phyloP scores from a whole-genome alignment of 2,329 filamentous ascomycete species.

The Alternaria sp. region DNA sequence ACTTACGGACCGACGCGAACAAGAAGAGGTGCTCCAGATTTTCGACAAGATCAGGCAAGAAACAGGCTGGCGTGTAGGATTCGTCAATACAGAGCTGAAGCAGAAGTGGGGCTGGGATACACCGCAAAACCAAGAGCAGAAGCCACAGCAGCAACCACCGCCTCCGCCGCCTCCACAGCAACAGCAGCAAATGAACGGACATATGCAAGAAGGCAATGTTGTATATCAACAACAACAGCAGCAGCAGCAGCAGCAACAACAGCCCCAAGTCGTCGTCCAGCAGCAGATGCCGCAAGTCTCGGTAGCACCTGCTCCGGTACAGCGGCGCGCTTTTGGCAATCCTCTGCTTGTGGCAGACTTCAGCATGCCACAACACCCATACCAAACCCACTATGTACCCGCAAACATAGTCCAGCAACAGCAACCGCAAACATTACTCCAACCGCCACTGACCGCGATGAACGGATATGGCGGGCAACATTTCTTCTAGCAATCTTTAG shows the following conservation, averaged over 20 bases:
- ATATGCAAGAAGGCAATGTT: constrained; percentile 23
- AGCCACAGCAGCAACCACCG: constrained; percentile 31
- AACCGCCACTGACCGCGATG: constrained; percentile 29
- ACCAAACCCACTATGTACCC: constrained; percentile 81
- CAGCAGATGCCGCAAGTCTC: constrained; percentile 33
- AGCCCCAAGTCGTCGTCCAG: constrained; percentile 25
- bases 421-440: constrained; percentile 30
- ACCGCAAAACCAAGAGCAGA: constrained; percentile 52
- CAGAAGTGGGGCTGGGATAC: constrained; percentile 77
- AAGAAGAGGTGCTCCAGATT: constrained; percentile 81
- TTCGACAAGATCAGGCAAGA: constrained; percentile 78
- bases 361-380: constrained; percentile 79
- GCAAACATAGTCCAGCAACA: constrained; percentile 63
- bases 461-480: constrained; percentile 33
- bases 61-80: constrained; percentile 80
- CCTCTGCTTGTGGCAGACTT: constrained; percentile 80
- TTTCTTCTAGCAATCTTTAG: constrained; percentile 24
- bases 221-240: constrained; percentile 16
- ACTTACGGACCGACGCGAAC: constrained; percentile 73
- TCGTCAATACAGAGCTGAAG: constrained; percentile 76
- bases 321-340: constrained; percentile 67
- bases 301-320: constrained; percentile 25
- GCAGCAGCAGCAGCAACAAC: constrained; percentile 2
- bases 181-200: constrained; percentile 26
- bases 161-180: constrained; percentile 34